A percentile compares a stretch with the other conserved stretches of the same genome.
phyloP scores from a whole-genome alignment of 2,329 filamentous ascomycete genomes.

The Cucurbitaria berberidis region DNA sequence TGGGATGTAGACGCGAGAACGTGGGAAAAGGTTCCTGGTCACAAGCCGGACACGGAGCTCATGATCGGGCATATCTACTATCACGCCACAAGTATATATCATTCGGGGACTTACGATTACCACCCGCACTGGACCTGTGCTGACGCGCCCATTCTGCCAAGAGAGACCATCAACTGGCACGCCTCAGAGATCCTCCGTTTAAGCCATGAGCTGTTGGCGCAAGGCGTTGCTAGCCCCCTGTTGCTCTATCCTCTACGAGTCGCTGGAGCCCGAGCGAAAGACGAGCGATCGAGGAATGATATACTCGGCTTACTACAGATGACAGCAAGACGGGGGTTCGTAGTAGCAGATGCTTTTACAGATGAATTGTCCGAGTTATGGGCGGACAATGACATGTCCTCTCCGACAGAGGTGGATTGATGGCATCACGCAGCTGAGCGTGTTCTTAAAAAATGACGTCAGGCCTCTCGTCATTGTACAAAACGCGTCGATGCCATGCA shows the following conservation, averaged over 20 bases:
- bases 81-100: conserved; percentile 35
- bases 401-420: background rate
- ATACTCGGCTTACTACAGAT: conserved; percentile 18
- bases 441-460: background rate
- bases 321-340: conserved; percentile 22
- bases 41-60: conserved; percentile 17
- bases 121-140: conserved; percentile 21
- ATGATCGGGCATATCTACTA: conserved; percentile 26
- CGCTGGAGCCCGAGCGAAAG: conserved; percentile 28
- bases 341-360: conserved; percentile 23
- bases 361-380: conserved; percentile 22
- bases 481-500: background rate
- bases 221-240: conserved; percentile 26
- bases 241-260: conserved; percentile 38
- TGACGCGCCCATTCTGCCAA: conserved; percentile 23
- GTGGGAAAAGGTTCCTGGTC: conserved; percentile 13
- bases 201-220: conserved; percentile 19
- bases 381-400: background rate
- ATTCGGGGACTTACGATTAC: conserved; percentile 38
- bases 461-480: background rate
- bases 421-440: background rate
- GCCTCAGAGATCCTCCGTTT: conserved; percentile 26
- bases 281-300: conserved; percentile 6
- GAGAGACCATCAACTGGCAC: conserved; percentile 18
- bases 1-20: conserved; percentile 20